Evolutionary conservation across 208 protist genomes (phyloP).

Genomic region (Kentomonas sorsogonicus): DNA sequence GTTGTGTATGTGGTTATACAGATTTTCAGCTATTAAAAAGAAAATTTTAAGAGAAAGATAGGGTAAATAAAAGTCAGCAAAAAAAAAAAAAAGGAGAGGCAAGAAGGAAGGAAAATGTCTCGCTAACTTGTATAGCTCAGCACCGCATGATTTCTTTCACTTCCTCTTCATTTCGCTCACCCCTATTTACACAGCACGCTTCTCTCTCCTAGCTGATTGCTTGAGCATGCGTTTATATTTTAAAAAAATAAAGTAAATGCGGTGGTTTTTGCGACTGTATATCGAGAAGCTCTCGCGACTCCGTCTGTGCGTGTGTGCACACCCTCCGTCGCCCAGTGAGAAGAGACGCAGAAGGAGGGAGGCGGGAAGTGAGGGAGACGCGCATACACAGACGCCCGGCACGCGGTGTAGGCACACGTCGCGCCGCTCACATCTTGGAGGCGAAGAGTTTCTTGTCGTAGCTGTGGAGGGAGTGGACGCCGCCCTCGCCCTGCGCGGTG

Average conservation of each 20-base stretch:
- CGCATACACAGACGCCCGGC: not conserved
- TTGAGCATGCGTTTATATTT: too few relatives aligned
- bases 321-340: too few relatives aligned
- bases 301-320: too few relatives aligned
- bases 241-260: too few relatives aligned
- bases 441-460: constrained; percentile 90
- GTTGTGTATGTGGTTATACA: constrained; percentile 4
- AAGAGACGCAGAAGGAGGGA: too few relatives aligned
- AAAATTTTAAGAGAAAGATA: constrained; percentile 1
- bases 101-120: not conserved
- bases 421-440: constrained; percentile 52
- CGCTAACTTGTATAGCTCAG: not conserved
- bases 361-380: not conserved
- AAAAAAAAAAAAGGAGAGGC: constrained; percentile 6
- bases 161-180: not conserved
- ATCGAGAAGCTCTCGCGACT: too few relatives aligned
- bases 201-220: not conserved
- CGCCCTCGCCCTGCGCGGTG: constrained; percentile 90
- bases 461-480: constrained; percentile 89
- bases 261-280: too few relatives aligned
- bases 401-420: not conserved
- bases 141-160: not conserved
- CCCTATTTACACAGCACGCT: not conserved
- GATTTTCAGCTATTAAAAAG: not conserved
- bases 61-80: not conserved